phyloP scores from a whole-genome alignment of 2,329 filamentous ascomycete species.

The Phialocephala subalpina region DNA sequence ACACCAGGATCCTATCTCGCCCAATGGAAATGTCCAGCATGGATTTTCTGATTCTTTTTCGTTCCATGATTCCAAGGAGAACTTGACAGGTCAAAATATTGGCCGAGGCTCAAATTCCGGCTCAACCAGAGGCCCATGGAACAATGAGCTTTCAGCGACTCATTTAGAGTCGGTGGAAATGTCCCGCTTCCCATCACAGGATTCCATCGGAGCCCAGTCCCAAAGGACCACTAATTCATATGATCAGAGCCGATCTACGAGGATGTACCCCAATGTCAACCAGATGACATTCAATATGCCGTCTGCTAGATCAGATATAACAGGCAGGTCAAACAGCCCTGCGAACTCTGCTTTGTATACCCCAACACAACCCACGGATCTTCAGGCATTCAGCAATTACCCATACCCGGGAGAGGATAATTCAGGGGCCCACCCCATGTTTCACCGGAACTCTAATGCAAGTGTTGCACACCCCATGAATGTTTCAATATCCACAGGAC shows the following conservation, averaged over 20 bases:
- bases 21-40: slow-evolving; percentile 38
- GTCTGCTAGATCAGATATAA: slow-evolving; percentile 42
- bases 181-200: slow-evolving; percentile 41
- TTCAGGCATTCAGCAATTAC: slow-evolving; percentile 40
- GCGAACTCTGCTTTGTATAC: slow-evolving; percentile 39
- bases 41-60: slow-evolving; percentile 41
- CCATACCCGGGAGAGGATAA: slow-evolving; percentile 40
- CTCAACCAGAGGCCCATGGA: slow-evolving; percentile 36
- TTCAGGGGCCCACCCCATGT: slow-evolving; percentile 31
- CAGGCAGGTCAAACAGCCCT: slow-evolving; percentile 43
- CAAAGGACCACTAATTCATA: slow-evolving; percentile 39
- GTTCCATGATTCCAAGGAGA: slow-evolving; percentile 35
- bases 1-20: slow-evolving; percentile 35
- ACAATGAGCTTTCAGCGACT: slow-evolving; percentile 35
- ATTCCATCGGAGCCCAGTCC: slow-evolving; percentile 40
- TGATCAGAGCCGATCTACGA: slow-evolving; percentile 41
- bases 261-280: slow-evolving; percentile 38
- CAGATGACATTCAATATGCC: slow-evolving; percentile 43
- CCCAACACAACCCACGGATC: slow-evolving; percentile 41
- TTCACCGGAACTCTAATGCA: slow-evolving; percentile 36
- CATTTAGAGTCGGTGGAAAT: slow-evolving; percentile 38
- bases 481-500: slow-evolving; percentile 34
- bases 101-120: slow-evolving; percentile 31
- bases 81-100: slow-evolving; percentile 31
- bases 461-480: slow-evolving; percentile 30